Evolutionary conservation across 1,139 yeast genomes (phyloP), one percentile per base, ranked within the genome.

Genomic region (Hansenula lynferdii): DNA sequence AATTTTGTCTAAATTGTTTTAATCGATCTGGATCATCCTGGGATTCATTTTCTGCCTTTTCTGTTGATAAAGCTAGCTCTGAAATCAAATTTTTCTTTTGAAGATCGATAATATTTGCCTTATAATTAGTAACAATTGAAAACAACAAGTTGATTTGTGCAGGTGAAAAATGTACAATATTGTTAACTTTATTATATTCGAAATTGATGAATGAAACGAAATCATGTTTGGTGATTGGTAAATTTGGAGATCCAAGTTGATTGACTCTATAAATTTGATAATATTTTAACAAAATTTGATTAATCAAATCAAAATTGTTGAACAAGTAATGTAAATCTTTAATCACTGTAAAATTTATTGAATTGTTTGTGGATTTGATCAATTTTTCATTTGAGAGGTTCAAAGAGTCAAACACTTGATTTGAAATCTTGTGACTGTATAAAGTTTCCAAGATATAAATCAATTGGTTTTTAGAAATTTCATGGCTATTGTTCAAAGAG

Each of bases 131-230:
- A 6, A 52, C 68, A 41, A 58, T 62, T 33, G 58, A 60, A 39
- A 65, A 65, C 35, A 64, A 43, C 14, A 65, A 43, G 34, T 61
- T 56, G 8, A 65, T 62, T 44, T 65, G 69, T 2, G 67, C 57
- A 3, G 68, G 67, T 1, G 69, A 61, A 36, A 65, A 65, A 23
- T 57, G 58, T n/a, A 50, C 48, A 31, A 64, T 55, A 41, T 65
- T 65, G 40, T 63, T 65, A 8, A 70, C 58, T 36, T 62, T 60
- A 36, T 64, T 58, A 42, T 57, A 64, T 44, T 54, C 66, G 32
- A 51, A 48, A 39, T 49, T 60, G 35, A 58, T 50, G 35, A 60
- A 60, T 37, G 44, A 49, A 42, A 57, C 54, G 31, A 68, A 56
- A 34, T 65, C 67, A 7, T 56, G 50, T 44, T 69, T 62, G 3